Evolutionary conservation across 2,329 filamentous ascomycete genomes (phyloP).

Genomic region (Immersiporthe knoxdaviesiana): DNA sequence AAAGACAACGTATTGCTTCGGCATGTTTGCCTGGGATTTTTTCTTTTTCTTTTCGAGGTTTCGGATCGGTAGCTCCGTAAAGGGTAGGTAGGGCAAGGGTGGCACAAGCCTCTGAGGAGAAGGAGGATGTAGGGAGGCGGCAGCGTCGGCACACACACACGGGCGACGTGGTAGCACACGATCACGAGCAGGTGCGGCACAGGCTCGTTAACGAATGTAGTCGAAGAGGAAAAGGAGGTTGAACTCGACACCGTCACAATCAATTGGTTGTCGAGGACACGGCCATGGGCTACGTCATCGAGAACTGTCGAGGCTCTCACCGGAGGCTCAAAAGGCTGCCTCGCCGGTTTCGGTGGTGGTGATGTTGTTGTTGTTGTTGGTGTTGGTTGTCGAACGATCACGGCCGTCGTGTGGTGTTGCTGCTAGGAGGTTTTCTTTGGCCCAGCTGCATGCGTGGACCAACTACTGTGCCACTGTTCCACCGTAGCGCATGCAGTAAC

Average conservation of each 20-base stretch:
- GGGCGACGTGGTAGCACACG: background rate
- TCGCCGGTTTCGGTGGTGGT: background rate
- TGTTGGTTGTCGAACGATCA: background rate
- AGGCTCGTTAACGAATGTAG: conserved; percentile 5
- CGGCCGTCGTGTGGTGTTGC: too few species aligned
- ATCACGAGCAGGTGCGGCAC: background rate
- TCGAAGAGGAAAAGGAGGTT: background rate
- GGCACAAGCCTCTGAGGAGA: background rate
- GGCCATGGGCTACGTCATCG: conserved; percentile 15
- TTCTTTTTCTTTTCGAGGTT: conserved; percentile 1
- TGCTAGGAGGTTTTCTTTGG: background rate
- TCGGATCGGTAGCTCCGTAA: conserved; percentile 15
- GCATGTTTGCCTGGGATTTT: conserved; percentile 43
- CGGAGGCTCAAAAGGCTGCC: background rate
- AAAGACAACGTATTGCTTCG: conserved; percentile 50
- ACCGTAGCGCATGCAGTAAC: too few species aligned
- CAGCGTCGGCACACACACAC: background rate
- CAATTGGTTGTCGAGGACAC: background rate
- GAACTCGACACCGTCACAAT: conserved; percentile 8
- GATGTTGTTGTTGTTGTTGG: too few species aligned
- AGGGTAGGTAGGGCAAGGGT: background rate
- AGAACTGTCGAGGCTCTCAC: background rate
- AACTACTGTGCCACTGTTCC: background rate
- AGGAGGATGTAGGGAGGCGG: background rate
- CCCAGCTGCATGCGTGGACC: background rate